phyloP scores from a whole-genome alignment of 2,329 filamentous ascomycete species.

The Tolypocladium endophyticum region DNA sequence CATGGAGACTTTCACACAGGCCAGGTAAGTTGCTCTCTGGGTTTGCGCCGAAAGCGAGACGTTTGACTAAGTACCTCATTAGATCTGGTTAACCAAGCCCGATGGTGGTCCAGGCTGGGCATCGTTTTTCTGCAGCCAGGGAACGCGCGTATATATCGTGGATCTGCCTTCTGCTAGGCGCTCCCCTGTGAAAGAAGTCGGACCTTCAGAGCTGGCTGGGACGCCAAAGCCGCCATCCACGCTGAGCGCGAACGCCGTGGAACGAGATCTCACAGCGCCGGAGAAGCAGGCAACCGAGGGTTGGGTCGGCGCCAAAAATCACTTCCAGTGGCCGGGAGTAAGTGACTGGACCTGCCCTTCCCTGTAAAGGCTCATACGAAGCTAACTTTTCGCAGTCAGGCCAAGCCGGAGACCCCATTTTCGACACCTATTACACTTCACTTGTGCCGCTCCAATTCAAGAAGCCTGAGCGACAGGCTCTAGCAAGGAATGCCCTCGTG shows the following conservation, averaged over 20 bases:
- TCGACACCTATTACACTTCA: conserved; percentile 36
- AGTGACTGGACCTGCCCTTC: background rate
- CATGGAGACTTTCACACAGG: conserved; percentile 26
- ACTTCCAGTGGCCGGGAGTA: conserved; percentile 29
- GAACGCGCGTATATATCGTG: conserved; percentile 31
- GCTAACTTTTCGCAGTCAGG: conserved; percentile 17
- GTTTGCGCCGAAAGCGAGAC: background rate
- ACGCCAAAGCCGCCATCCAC: conserved; percentile 8
- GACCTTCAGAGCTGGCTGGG: conserved; percentile 5
- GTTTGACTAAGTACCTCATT: background rate
- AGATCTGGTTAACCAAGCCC: conserved; percentile 35
- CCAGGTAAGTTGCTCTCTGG: conserved; percentile 11
- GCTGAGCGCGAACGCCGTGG: conserved; percentile 11
- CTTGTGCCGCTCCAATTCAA: conserved; percentile 24
- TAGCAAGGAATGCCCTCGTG: conserved; percentile 24
- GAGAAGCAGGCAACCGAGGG: conserved; percentile 5
- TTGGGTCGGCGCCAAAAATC: conserved; percentile 15
- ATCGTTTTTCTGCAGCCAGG: conserved; percentile 27
- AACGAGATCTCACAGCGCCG: conserved; percentile 21
- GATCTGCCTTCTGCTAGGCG: conserved; percentile 31
- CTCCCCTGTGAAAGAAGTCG: conserved; percentile 12
- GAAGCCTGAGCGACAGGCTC: conserved; percentile 16
- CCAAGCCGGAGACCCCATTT: conserved; percentile 30
- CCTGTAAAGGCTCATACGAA: background rate
- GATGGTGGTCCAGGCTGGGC: conserved; percentile 35